These are phyloP conservation scores for Boletus tomentosulus DNA, from an alignment of 768 basidiomycete genomes.

Conservation along the genomic window DNA sequence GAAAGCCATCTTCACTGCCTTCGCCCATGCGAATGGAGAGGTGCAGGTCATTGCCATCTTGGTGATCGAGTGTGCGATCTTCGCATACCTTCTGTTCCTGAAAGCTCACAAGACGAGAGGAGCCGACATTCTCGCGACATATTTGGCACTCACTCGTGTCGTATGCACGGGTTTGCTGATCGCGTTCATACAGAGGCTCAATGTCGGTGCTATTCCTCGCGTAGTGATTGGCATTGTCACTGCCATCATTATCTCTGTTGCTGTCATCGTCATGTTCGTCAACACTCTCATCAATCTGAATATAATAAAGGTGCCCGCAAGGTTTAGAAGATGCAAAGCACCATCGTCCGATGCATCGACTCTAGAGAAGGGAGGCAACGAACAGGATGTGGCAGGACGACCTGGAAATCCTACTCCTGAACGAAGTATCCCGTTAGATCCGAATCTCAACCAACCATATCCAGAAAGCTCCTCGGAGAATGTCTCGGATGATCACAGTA, in stretches of 20 bases:
- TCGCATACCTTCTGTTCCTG: constrained; percentile 48
- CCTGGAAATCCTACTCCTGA: constrained; percentile 54
- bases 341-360: constrained; percentile 13
- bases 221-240: constrained; percentile 76
- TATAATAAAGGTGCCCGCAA: constrained; percentile 24
- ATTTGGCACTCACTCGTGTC: constrained; percentile 64
- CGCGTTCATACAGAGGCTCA: constrained; percentile 65
- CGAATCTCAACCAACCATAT: constrained; percentile 40
- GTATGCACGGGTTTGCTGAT: constrained; percentile 69
- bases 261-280: constrained; percentile 64
- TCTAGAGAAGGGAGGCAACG: constrained; percentile 29
- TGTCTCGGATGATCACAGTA: constrained; percentile 20
- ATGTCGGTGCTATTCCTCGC: constrained; percentile 70
- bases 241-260: constrained; percentile 66
- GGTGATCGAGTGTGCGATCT: constrained; percentile 58
- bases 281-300: constrained; percentile 57
- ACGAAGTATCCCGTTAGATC: constrained; percentile 38
- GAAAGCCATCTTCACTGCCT: constrained; percentile 69
- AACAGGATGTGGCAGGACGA: constrained; percentile 27
- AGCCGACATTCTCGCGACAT: constrained; percentile 65
- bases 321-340: constrained; percentile 14
- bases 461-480: constrained; percentile 34
- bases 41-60: constrained; percentile 68
- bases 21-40: constrained; percentile 55
- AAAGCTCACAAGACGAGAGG: constrained; percentile 66